Evolutionary conservation across 768 basidiomycete species (phyloP), one percentile per base, ranked within the genome.

Genomic region (Suillus spraguei): DNA sequence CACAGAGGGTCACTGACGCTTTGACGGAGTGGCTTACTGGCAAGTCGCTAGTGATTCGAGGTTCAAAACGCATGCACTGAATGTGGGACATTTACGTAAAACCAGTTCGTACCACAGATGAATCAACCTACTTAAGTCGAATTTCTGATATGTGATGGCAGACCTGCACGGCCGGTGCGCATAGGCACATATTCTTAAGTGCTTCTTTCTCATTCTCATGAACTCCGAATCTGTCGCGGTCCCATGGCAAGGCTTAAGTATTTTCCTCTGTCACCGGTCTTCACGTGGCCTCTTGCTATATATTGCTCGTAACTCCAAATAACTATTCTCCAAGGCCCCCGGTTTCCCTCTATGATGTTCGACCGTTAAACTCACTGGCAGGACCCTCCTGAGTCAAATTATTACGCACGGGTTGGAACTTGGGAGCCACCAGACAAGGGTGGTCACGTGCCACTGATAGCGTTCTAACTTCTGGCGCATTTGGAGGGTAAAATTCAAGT

Each of bases 181-280:
- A 9, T 22, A 56, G 36, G 55, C 16, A 39, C 55, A 55, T 42
- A 22, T 24, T 24, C 8, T 36, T 24, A 33, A 53, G 20, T 24
- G 36, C 55, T 56, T 38, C 36, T 38, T 38, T 24, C 9, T 56
- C 24, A 28, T 20, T 56, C 55, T 39, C 36, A 56, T 56, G 36
- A 17, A 56, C 2, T 53, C 20, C n/a, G 33, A 35, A 35, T 39
- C 16, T 38, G 16, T 56, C 28, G 4, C 28, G 28, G 28, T 28
- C 36, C 36, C 52, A 53, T 53, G 24, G 38, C 55, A 33, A 53
- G 52, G 52, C 55, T 56, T 20, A 39, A 39, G 17, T 39, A 39
- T 56, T 52, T 50, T 32, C 55, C 22, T 28, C 24, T 38, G 28
- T 39, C 38, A 24, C 36, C 16, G 16, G 52, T 56, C 5, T 28